Evolutionary conservation across 108 stramenopile species (phyloP).

Genomic region (Nannochloropsis gaditana): DNA sequence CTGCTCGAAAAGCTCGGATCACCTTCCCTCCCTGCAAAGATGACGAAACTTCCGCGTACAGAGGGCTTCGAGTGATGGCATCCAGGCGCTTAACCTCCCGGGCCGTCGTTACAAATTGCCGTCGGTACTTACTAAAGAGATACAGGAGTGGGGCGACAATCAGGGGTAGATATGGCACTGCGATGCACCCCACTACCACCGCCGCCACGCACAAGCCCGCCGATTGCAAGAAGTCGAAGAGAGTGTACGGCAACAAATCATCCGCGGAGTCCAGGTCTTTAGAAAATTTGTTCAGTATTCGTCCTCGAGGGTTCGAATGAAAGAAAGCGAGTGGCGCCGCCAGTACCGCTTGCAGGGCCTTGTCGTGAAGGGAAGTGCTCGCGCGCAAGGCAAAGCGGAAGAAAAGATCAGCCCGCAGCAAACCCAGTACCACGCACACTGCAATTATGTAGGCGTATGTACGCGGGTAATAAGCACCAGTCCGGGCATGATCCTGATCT

Average conservation of each 20-base stretch:
- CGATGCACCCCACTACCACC: constrained; percentile 25
- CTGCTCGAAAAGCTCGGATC: constrained; percentile 30
- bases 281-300: constrained; percentile 41
- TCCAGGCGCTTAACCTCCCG: constrained; percentile 40
- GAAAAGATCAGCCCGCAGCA: constrained; percentile 16
- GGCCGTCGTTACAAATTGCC: not conserved
- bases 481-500: not conserved
- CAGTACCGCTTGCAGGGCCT: not conserved
- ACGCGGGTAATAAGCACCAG: constrained; percentile 16
- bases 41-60: constrained; percentile 34
- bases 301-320: constrained; percentile 36
- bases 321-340: constrained; percentile 28
- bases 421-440: not conserved
- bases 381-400: not conserved
- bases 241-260: constrained; percentile 28
- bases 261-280: constrained; percentile 38
- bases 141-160: constrained; percentile 22
- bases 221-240: constrained; percentile 26
- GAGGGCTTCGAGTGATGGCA: constrained; percentile 34
- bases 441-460: constrained; percentile 10
- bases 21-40: constrained; percentile 22
- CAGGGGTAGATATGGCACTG: constrained; percentile 28
- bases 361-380: not conserved
- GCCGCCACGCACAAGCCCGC: constrained; percentile 24
- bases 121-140: constrained; percentile 11